These are phyloP conservation scores for Phytopythium aichiense DNA, from an alignment of 352 stramenopile species.

Conservation along the genomic window DNA sequence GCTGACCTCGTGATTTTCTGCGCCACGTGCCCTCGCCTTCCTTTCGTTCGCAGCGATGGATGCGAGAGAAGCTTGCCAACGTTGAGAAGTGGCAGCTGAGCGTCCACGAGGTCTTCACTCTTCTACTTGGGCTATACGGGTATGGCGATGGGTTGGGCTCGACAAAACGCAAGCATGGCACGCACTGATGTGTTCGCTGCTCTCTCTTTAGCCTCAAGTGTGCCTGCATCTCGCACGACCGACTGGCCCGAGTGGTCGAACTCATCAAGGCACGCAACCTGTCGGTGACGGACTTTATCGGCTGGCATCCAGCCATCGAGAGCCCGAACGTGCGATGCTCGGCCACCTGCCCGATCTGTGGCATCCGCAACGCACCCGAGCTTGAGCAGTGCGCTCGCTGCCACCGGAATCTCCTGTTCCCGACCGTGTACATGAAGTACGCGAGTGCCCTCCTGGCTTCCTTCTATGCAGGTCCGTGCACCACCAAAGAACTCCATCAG, in stretches of 20 bases:
- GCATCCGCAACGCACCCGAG: constrained; percentile 72
- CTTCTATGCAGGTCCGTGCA: constrained; percentile 65
- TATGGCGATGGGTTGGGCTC: constrained; percentile 8
- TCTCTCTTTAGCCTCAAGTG: constrained; percentile 42
- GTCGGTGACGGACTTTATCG: constrained; percentile 68
- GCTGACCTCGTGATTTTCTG: background rate
- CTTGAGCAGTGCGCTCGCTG: constrained; percentile 48
- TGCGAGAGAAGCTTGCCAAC: constrained; percentile 62
- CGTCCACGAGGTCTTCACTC: constrained; percentile 71
- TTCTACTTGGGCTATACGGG: constrained; percentile 78
- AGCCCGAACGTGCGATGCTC: constrained; percentile 66
- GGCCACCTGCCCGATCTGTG: constrained; percentile 64
- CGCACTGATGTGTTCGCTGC: background rate
- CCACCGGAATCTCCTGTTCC: constrained; percentile 58
- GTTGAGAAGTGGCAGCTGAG: constrained; percentile 42
- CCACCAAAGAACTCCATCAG: background rate
- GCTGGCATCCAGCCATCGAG: constrained; percentile 80
- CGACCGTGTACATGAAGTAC: constrained; percentile 76
- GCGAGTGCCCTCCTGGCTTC: constrained; percentile 60
- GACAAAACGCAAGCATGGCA: background rate
- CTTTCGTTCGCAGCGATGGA: constrained; percentile 46
- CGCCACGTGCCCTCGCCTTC: background rate
- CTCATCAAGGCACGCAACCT: constrained; percentile 63
- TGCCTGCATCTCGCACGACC: constrained; percentile 53
- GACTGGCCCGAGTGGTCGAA: constrained; percentile 43